These are phyloP conservation scores for Mikania micrantha DNA, from an alignment of 129 eudicot species.

Conservation along the genomic window DNA sequence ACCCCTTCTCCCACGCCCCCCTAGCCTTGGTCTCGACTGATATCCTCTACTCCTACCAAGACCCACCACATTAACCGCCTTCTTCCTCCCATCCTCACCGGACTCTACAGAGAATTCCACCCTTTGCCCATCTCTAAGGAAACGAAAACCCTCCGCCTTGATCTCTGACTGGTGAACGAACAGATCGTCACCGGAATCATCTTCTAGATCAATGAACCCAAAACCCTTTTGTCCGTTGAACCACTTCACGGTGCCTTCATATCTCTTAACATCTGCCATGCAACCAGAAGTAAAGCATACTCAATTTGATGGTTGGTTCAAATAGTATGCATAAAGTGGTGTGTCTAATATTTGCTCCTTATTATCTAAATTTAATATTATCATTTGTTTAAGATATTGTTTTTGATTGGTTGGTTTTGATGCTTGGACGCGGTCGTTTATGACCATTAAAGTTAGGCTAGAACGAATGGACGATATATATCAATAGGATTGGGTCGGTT, in stretches of 20 bases:
- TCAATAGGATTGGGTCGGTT: slow-evolving; percentile 23
- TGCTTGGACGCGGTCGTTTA: slow-evolving; percentile 3
- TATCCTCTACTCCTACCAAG: slow-evolving; percentile 17
- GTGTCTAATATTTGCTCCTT: too few species aligned
- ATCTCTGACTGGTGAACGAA: slow-evolving; percentile 38
- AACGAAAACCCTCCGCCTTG: slow-evolving; percentile 34
- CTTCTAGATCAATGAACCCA: slow-evolving; percentile 32
- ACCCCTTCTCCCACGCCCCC: slow-evolving; percentile 32
- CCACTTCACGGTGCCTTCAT: slow-evolving; percentile 34
- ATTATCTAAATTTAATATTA: neutral
- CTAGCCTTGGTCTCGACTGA: slow-evolving; percentile 3
- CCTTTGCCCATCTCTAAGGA: slow-evolving; percentile 34
- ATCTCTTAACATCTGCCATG: slow-evolving; percentile 29
- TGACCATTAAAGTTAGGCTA: slow-evolving; percentile 20
- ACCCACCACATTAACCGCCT: slow-evolving; percentile 33
- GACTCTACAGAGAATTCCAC: slow-evolving; percentile 25
- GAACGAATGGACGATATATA: slow-evolving; percentile 25
- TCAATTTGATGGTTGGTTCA: neutral
- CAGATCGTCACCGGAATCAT: slow-evolving; percentile 19
- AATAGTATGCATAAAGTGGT: neutral
- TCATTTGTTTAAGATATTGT: slow-evolving; percentile 18
- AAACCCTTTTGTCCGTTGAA: slow-evolving; percentile 41
- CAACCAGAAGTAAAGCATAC: neutral
- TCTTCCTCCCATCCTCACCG: slow-evolving; percentile 27
- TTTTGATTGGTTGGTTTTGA: slow-evolving; percentile 17